Percentiles rank a stretch among this genome's conserved stretches.
These are phyloP conservation scores for Entomortierella parvispora DNA, from an alignment of 192 early-diverging fungal species.

Conservation along the genomic window DNA sequence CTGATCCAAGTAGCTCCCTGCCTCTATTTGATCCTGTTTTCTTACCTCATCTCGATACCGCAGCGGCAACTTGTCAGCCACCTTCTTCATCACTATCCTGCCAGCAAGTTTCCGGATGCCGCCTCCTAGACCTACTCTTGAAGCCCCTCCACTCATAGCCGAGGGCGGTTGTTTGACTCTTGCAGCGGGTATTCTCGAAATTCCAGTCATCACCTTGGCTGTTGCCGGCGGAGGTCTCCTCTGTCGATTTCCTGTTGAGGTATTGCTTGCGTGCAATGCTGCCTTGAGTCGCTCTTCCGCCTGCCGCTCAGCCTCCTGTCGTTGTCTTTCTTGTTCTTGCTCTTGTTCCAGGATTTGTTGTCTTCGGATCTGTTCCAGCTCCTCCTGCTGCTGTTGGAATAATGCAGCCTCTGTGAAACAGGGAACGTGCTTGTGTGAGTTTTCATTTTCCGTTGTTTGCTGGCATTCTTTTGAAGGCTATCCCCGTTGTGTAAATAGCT, in stretches of 20 bases:
- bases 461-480: no score
- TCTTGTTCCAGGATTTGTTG: conserved; percentile 42
- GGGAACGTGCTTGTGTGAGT: background rate
- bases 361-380: conserved; percentile 30
- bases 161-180: background rate
- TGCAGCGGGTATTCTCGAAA: conserved; percentile 13
- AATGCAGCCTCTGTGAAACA: conserved; percentile 31
- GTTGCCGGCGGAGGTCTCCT: background rate
- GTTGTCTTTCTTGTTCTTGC: conserved; percentile 27
- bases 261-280: background rate
- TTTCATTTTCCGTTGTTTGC: no score
- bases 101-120: conserved; percentile 35
- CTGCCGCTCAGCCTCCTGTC: conserved; percentile 26
- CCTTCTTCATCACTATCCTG: conserved; percentile 39
- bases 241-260: background rate
- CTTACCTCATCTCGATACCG: conserved; percentile 46
- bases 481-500: background rate
- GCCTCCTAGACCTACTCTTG: conserved; percentile 32
- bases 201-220: conserved; percentile 7
- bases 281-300: conserved; percentile 28
- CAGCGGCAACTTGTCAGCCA: conserved; percentile 38
- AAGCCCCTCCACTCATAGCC: conserved; percentile 8
- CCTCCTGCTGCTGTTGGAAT: conserved; percentile 42
- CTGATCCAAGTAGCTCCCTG: background rate
- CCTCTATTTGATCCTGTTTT: no score